Conservation (phyloP, 768 basidiomycete species). For the Gyrodon lividus region DNA sequence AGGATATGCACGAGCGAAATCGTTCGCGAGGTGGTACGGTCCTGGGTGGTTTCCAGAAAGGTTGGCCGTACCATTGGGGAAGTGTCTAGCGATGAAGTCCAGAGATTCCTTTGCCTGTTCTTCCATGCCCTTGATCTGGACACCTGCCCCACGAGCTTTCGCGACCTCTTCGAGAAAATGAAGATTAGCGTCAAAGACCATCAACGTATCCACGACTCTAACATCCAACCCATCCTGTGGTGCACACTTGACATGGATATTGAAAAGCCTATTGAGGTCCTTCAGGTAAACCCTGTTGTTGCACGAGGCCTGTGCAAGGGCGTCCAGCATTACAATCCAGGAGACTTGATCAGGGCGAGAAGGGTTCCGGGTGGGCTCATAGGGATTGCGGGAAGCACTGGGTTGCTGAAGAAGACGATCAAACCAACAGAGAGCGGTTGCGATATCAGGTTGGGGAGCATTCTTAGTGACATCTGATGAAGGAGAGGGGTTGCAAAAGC, state of each 20-base stretch:
- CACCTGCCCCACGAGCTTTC: not conserved
- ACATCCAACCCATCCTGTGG: slow-evolving; percentile 35
- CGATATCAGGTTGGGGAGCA: slow-evolving; percentile 42
- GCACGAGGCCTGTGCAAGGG: slow-evolving; percentile 40
- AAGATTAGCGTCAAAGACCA: slow-evolving; percentile 46
- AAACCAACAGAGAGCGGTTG: slow-evolving; percentile 71
- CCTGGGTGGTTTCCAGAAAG: not conserved
- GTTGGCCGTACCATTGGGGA: slow-evolving; percentile 3
- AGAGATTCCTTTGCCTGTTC: slow-evolving; percentile 13
- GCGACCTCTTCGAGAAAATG: slow-evolving; percentile 28
- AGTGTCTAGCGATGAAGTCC: slow-evolving; percentile 29
- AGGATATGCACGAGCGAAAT: slow-evolving; percentile 6
- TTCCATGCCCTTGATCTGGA: not conserved
- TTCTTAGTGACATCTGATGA: not conserved
- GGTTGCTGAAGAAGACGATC: slow-evolving; percentile 54
- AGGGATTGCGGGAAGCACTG: slow-evolving; percentile 35
- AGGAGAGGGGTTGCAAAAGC: slow-evolving; percentile 56
- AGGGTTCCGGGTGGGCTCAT: slow-evolving; percentile 42
- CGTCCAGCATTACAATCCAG: slow-evolving; percentile 61
- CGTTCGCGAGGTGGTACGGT: not conserved
- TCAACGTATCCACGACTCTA: slow-evolving; percentile 37
- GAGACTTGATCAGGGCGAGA: slow-evolving; percentile 52
- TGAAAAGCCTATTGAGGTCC: slow-evolving; percentile 57
- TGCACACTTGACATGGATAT: slow-evolving; percentile 36
- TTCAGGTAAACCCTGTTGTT: slow-evolving; percentile 39